These are phyloP conservation scores for Truncatella angustata DNA, from an alignment of 2,329 filamentous ascomycete species.

Conservation along the genomic window DNA sequence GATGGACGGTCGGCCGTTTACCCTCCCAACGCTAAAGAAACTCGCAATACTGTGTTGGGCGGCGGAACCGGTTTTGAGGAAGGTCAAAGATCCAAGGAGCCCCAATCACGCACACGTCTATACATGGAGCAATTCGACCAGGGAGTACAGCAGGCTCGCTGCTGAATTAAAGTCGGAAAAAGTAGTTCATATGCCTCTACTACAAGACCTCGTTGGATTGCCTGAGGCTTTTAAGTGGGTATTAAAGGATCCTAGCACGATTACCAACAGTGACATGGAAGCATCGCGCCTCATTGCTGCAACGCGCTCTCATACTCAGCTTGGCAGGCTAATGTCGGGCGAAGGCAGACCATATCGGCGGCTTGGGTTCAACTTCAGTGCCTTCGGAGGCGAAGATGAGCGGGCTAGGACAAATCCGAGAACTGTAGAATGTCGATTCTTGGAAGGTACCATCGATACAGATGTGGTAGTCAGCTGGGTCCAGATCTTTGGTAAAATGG, in stretches of 20 bases:
- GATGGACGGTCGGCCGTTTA: slow-evolving; percentile 28
- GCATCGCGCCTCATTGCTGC: slow-evolving; percentile 30
- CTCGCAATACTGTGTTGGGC: slow-evolving; percentile 35
- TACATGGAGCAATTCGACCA: slow-evolving; percentile 35
- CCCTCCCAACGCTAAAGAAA: slow-evolving; percentile 31
- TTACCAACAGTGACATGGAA: slow-evolving; percentile 10
- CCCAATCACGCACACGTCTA: slow-evolving; percentile 35
- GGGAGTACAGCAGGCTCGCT: slow-evolving; percentile 31
- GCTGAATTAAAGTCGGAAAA: slow-evolving; percentile 6
- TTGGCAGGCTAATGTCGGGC: slow-evolving; percentile 35
- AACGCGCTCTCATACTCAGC: slow-evolving; percentile 22
- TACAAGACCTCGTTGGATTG: slow-evolving; percentile 5
- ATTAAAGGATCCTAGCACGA: not conserved
- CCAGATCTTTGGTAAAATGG: slow-evolving; percentile 29
- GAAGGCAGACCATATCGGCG: slow-evolving; percentile 29
- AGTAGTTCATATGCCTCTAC: not conserved
- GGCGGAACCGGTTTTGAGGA: slow-evolving; percentile 33
- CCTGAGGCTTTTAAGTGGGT: not conserved
- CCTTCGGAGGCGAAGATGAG: slow-evolving; percentile 35
- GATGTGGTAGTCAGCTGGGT: slow-evolving; percentile 33
- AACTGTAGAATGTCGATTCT: slow-evolving; percentile 38
- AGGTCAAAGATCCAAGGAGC: slow-evolving; percentile 34
- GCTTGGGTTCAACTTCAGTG: slow-evolving; percentile 40
- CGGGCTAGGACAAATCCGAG: slow-evolving; percentile 30
- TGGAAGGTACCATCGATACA: slow-evolving; percentile 32